Conservation (phyloP, 768 basidiomycete genomes). For the Cystofilobasidium capitatum region DNA sequence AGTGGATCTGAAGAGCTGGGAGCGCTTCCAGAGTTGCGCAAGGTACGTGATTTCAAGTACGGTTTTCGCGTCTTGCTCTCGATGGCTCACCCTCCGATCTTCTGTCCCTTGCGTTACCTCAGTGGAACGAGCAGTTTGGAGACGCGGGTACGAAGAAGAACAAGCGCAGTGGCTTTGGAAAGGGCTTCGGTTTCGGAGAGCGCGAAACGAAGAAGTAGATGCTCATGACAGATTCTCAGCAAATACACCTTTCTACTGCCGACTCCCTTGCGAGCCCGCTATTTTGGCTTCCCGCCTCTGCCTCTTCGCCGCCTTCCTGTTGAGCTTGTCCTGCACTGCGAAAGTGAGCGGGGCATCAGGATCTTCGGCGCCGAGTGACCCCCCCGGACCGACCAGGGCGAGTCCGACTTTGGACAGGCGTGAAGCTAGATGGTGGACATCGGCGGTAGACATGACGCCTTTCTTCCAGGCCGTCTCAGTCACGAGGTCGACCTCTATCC, state of each 20-base stretch:
- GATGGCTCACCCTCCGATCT: conserved; percentile 41
- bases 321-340: no score
- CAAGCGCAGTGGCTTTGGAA: conserved; percentile 75
- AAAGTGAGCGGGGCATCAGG: no score
- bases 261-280: no score
- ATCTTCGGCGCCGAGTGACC: no score
- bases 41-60: conserved; percentile 46
- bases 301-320: no score
- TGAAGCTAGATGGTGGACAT: no score
- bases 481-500: no score
- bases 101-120: conserved; percentile 31
- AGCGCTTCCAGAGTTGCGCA: conserved; percentile 35
- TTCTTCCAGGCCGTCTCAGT: no score
- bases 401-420: no score
- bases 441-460: no score
- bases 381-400: no score
- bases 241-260: not conserved
- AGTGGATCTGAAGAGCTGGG: conserved; percentile 60
- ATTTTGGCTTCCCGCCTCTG: no score
- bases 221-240: not conserved
- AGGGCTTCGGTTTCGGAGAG: conserved; percentile 67
- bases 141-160: conserved; percentile 63
- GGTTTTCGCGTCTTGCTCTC: conserved; percentile 45
- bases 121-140: conserved; percentile 91
- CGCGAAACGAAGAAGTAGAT: conserved; percentile 25